Evolutionary conservation across 768 basidiomycete species (phyloP).

Genomic region (Leccinum uliginosum): DNA sequence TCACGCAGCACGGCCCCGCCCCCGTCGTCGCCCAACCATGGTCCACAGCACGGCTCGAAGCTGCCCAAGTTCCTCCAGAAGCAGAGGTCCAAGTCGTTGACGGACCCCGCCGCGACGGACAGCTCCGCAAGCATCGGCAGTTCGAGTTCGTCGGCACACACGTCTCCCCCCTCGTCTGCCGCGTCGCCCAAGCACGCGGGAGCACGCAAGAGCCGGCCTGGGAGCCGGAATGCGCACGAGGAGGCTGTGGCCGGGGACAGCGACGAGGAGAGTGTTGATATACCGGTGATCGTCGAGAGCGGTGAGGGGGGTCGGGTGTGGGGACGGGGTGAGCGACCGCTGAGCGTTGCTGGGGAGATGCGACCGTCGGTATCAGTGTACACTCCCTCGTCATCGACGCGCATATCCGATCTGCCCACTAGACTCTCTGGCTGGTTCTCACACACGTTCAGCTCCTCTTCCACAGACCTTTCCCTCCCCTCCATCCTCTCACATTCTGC

Average conservation of each 20-base stretch:
- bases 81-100: constrained; percentile 49
- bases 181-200: constrained; percentile 21
- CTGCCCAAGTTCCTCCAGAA: constrained; percentile 69
- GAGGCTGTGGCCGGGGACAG: constrained; percentile 28
- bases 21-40: constrained; percentile 38
- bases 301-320: constrained; percentile 47
- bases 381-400: constrained; percentile 41
- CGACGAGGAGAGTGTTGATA: constrained; percentile 38
- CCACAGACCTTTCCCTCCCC: constrained; percentile 68
- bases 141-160: constrained; percentile 36
- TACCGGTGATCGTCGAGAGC: constrained; percentile 67
- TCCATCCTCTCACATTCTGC: constrained; percentile 47
- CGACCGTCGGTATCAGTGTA: constrained; percentile 45
- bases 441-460: constrained; percentile 69
- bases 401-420: constrained; percentile 67
- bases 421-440: constrained; percentile 79
- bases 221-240: constrained; percentile 21
- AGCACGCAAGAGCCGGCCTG: constrained; percentile 35
- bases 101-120: constrained; percentile 34
- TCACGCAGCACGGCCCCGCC: constrained; percentile 40
- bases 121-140: constrained; percentile 36
- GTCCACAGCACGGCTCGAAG: constrained; percentile 43
- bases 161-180: constrained; percentile 29
- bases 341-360: constrained; percentile 40
- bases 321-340: constrained; percentile 54